Evolutionary conservation across 106 monocot genomes (phyloP), one percentile per base, ranked within the genome.

Genomic region (Hemerocallis citrina): DNA sequence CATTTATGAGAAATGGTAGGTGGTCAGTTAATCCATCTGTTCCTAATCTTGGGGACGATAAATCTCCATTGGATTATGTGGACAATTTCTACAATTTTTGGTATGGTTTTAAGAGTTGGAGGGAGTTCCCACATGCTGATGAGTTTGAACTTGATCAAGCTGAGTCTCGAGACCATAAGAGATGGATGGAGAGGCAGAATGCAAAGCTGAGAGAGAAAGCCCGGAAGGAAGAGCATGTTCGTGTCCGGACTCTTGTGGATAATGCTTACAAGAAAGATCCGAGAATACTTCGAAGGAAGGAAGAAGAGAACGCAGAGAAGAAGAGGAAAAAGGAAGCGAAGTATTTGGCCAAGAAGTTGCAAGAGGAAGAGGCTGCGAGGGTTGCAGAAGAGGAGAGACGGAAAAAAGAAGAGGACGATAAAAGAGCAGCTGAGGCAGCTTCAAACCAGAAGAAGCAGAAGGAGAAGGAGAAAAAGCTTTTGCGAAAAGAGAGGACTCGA

Each of bases 111-210:
- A 89, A 85, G 63, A 89, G 89, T 60, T 89, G 93, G 93, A 85
- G 89, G 61, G 93, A 88, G 73, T 93, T 82, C 59, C 80, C 93
- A 0, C 73, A 82, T 67, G 80, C 67, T 8, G 92, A 93, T 55
- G 92, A 93, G 31, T 88, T 81, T 63, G 92, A 93, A 34, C 12
- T 93, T 4, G 88, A 93, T 37, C 80, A 93, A 63, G 84, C 92
- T 4, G 92, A 93, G 44, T 85, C 81, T 44, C 75, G 92, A 27
- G 88, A 93, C 13, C 84, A 93, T 45, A 88, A 82, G 66, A 84
- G 92, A 62, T 93, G 92, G 92, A 88, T 88, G 88, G 92, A 93
- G 74, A 74, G 92, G 72, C 84, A 88, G 68, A 93, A 93, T 66
- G 56, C 68, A 7, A 93, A 88, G 55, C 66, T 88, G 20, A 70